phyloP scores from a whole-genome alignment of 2,329 filamentous ascomycete genomes.

The Diaporthe citrichinensis region DNA sequence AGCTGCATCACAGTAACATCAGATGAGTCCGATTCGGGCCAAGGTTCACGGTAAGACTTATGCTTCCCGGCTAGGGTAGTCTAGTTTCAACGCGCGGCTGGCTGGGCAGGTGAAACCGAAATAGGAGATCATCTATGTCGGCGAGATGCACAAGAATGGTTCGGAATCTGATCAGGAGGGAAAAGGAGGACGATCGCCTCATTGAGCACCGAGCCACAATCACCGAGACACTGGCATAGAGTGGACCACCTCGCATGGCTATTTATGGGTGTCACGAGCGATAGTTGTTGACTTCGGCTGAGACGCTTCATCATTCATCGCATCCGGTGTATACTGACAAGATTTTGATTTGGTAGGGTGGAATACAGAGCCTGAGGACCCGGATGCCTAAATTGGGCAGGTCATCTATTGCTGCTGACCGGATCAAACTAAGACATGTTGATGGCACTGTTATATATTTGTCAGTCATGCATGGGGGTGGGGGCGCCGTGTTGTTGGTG shows the following conservation, averaged over 20 bases:
- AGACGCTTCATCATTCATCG: no score
- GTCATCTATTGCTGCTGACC: neutral
- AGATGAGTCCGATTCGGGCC: slow-evolving; percentile 20
- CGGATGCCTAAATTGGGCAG: neutral
- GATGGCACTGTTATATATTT: neutral
- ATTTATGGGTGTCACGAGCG: neutral
- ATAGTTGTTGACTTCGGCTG: no score
- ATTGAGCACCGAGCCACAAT: neutral
- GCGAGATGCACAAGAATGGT: neutral
- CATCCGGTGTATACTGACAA: neutral
- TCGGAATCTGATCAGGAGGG: neutral
- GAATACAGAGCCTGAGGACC: no score
- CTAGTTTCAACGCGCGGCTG: slow-evolving; percentile 22
- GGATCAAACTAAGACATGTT: neutral
- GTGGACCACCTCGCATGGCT: neutral
- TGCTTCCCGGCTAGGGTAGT: neutral
- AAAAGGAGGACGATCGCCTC: neutral
- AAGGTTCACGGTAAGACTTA: slow-evolving; percentile 11
- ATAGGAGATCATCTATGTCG: neutral
- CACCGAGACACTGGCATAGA: neutral
- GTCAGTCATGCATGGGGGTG: neutral
- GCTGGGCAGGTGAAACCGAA: slow-evolving; percentile 11
- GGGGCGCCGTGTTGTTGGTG: neutral
- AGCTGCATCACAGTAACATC: slow-evolving; percentile 17
- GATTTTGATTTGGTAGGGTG: neutral